Evolutionary conservation across 331 rosid genomes (phyloP).

Genomic region (Malus hybrid): DNA sequence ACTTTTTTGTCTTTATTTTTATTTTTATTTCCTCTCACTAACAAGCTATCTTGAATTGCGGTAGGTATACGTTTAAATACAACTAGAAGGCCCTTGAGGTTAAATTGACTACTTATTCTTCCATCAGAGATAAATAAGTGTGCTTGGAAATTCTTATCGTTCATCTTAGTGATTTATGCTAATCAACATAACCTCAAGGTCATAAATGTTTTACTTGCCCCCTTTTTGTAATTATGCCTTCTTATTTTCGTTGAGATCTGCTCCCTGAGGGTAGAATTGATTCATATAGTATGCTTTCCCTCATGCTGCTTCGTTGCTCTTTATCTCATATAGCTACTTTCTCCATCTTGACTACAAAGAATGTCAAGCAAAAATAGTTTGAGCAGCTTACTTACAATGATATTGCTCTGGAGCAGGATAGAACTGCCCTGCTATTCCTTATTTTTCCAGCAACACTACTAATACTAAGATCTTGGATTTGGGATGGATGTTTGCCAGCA

Average conservation of each 20-base stretch:
- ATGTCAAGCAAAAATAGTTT: neutral
- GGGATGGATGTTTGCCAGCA: slow-evolving; percentile 97
- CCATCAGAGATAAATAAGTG: neutral
- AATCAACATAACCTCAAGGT: neutral
- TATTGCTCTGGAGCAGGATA: slow-evolving; percentile 60
- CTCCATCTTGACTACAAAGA: neutral
- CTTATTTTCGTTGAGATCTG: neutral
- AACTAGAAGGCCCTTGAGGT: neutral
- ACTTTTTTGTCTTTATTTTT: neutral
- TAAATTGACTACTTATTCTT: neutral
- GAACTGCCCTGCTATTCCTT: slow-evolving; percentile 88
- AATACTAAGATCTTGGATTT: slow-evolving; percentile 71
- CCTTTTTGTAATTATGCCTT: neutral
- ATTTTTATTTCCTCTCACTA: neutral
- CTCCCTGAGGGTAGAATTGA: neutral
- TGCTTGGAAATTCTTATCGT: neutral
- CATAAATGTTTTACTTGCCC: neutral
- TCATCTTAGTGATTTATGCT: neutral
- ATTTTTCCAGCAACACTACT: slow-evolving; percentile 75
- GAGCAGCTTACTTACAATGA: slow-evolving; percentile 9
- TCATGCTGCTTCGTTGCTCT: neutral
- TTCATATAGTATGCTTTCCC: neutral
- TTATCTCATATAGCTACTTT: neutral
- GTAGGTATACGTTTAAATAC: neutral
- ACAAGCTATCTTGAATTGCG: neutral